Conservation (phyloP, 306 rosid genomes). For the Dalbergia oliveri region DNA sequence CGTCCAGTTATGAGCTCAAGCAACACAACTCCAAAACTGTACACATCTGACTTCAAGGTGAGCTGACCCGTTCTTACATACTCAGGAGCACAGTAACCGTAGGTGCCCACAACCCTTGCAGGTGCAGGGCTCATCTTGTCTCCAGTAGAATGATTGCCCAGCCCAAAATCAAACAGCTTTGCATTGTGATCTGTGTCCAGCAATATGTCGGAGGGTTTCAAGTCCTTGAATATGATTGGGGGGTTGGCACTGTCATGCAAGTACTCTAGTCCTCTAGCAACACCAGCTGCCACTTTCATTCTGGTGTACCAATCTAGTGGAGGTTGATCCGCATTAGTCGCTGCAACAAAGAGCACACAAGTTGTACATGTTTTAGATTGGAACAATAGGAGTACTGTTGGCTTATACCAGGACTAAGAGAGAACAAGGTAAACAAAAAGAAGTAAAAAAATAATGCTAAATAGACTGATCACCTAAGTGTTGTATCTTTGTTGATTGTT, state of each 20-base stretch:
- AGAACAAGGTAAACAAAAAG: too few relatives aligned
- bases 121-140: conserved; percentile 64
- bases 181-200: conserved; percentile 58
- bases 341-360: conserved; percentile 49
- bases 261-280: conserved; percentile 80
- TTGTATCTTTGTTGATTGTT: too few relatives aligned
- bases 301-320: conserved; percentile 77
- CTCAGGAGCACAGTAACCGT: conserved; percentile 92
- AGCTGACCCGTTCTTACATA: conserved; percentile 65
- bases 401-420: neutral
- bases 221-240: conserved; percentile 69
- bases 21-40: conserved; percentile 83
- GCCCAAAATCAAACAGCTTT: conserved; percentile 75
- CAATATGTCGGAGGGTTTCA: conserved; percentile 72
- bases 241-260: conserved; percentile 80
- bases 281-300: conserved; percentile 74
- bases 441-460: too few relatives aligned
- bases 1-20: conserved; percentile 92
- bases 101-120: conserved; percentile 82
- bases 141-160: conserved; percentile 55
- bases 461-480: too few relatives aligned
- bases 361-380: neutral
- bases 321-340: conserved; percentile 35
- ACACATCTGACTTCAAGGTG: conserved; percentile 79
- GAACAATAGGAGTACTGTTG: neutral